A percentile compares a stretch with the other conserved stretches of the same genome.
Evolutionary conservation across 805 yeast species (phyloP).

Genomic region (Yamadazyma ubonensis): DNA sequence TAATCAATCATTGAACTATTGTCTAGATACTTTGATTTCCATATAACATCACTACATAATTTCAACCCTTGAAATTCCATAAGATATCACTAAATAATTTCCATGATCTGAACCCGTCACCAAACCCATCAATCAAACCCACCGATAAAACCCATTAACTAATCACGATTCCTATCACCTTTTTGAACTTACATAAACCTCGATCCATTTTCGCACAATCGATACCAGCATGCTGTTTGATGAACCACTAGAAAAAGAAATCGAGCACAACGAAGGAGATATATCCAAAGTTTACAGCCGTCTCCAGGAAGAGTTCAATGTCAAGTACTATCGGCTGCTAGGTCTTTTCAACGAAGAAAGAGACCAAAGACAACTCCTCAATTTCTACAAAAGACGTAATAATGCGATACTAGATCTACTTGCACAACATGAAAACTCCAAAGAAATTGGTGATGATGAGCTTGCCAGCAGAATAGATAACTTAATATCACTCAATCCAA

Average conservation of each 20-base stretch:
- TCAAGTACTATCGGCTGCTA: conserved; percentile 11
- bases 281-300: conserved; percentile 12
- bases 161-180: too few relatives aligned
- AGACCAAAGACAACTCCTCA: conserved; percentile 34
- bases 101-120: too few relatives aligned
- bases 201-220: background rate
- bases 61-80: too few relatives aligned
- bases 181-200: background rate
- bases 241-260: conserved; percentile 12
- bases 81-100: too few relatives aligned
- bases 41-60: too few relatives aligned
- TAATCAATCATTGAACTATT: too few relatives aligned
- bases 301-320: conserved; percentile 14
- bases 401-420: conserved; percentile 34
- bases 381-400: conserved; percentile 35
- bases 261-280: conserved; percentile 14
- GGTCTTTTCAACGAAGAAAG: conserved; percentile 31
- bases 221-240: conserved; percentile 5
- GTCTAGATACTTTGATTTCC: too few relatives aligned
- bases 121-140: too few relatives aligned
- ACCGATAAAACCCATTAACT: too few relatives aligned
- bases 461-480: conserved; percentile 20
- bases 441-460: conserved; percentile 16
- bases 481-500: conserved; percentile 23
- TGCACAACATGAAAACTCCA: conserved; percentile 6